Base-by-base conservation (phyloP, 2,329 filamentous ascomycete genomes). In the Amesomyces nigricolor region DNA sequence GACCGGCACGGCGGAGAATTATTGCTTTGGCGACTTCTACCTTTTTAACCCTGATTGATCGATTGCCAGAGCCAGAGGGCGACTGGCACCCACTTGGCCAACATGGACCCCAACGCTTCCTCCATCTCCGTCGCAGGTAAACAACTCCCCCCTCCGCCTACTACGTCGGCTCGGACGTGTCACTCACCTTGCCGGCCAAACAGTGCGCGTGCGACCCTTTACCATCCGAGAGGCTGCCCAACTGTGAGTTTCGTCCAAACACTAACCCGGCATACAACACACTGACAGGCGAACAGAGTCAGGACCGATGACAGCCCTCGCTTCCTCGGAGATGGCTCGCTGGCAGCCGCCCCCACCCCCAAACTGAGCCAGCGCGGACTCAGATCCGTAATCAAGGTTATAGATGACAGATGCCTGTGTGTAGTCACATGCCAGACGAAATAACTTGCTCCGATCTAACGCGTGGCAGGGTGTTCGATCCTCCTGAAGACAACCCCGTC, bases 371-470 rank as follows among this genome's bases (percentile, higher is more conserved):
- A 89, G 64, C 91, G 91, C 66, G 94, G 95, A 7, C 85, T 99
- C 54, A 81, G 91, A 65, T 86, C 89, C 1, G 91, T 99, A 51
- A 88, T 99, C 73, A 97, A 96, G 73, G 91, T 99, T 17, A 82
- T 99, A 51, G 95, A 99, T 68, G 91, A 96, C 69, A 88, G 89
- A 67, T 97, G 94, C 75, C 75, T 99, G 94, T 97, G 81, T 79
- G 32, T 19, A 6, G 5, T 30, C 49, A 30, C 7, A 5, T 30
- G 3, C 4, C 14, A 30, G 16, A 6, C 1, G 11, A 4, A 19
- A 5, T 4, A 16, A 14, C 2, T 29, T 46, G 11, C 17, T 16
- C 35, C 14, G 44, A 13, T 50, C 60, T 53, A 26, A 57, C 48
- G 4, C n/a, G n/a, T 9, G 11, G 22, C 68, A 97, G 94, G 69